These are phyloP conservation scores for Zymoseptoria tritici DNA, from an alignment of 2,329 filamentous ascomycete genomes.

Conservation along the genomic window DNA sequence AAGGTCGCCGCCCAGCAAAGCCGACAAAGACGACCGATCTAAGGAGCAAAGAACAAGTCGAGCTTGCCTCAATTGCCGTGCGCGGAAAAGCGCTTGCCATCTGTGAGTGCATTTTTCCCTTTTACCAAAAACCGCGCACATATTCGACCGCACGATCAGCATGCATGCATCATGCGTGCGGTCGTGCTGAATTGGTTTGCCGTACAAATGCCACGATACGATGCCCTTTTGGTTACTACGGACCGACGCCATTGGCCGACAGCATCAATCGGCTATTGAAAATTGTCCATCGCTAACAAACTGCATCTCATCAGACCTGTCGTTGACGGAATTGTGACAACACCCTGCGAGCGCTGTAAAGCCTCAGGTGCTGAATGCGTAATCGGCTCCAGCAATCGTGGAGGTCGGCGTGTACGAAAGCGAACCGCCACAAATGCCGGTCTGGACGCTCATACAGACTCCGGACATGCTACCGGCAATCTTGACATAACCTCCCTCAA, in stretches of 20 bases:
- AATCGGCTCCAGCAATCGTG: constrained; percentile 47
- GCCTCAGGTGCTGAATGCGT: constrained; percentile 53
- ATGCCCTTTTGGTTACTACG: not conserved
- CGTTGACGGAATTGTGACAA: constrained; percentile 42
- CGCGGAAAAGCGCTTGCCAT: constrained; percentile 46
- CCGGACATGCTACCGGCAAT: constrained; percentile 21
- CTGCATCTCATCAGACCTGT: constrained; percentile 29
- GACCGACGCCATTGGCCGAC: not conserved
- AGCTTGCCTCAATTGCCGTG: constrained; percentile 43
- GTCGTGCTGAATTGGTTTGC: not conserved
- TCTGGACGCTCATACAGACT: constrained; percentile 27
- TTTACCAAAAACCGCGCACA: not conserved
- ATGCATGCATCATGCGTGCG: not conserved
- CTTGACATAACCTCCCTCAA: constrained; percentile 5
- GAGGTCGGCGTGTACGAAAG: constrained; percentile 51
- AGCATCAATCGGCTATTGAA: not conserved
- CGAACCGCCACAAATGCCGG: constrained; percentile 32
- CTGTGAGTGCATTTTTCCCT: constrained; percentile 35
- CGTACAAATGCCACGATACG: not conserved
- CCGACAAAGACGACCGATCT: constrained; percentile 7
- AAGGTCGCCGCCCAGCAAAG: constrained; percentile 1
- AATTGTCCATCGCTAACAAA: constrained; percentile 17
- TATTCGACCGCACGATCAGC: not conserved
- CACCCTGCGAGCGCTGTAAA: constrained; percentile 51
- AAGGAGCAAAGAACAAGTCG: constrained; percentile 22